phyloP scores from a whole-genome alignment of 73 alveolate genomes.

The Paramecium bursaria region DNA sequence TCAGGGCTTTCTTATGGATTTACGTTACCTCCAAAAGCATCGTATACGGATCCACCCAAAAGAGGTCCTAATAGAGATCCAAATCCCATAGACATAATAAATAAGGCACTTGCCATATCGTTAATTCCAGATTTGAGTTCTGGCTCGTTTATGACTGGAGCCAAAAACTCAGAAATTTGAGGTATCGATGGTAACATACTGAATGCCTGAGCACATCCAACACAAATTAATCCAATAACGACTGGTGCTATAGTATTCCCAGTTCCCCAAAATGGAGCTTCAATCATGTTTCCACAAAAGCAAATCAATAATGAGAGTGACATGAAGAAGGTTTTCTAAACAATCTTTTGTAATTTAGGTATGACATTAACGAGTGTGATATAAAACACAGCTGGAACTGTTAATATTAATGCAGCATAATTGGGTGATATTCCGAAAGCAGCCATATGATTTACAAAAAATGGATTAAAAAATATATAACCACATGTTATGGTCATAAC shows the following conservation, averaged over 20 bases:
- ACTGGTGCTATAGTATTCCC: slow-evolving; percentile 44
- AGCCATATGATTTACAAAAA: slow-evolving; percentile 46
- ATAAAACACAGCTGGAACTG: slow-evolving; percentile 50
- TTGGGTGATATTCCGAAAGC: slow-evolving; percentile 36
- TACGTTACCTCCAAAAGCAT: slow-evolving; percentile 53
- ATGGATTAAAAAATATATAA: slow-evolving; percentile 14
- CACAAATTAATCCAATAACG: slow-evolving; percentile 41
- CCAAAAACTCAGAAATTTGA: slow-evolving; percentile 44
- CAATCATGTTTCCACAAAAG: slow-evolving; percentile 44
- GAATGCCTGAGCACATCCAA: slow-evolving; percentile 26
- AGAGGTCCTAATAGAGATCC: slow-evolving; percentile 33
- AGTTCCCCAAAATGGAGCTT: slow-evolving; percentile 62
- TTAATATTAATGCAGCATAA: slow-evolving; percentile 25
- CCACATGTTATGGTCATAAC: slow-evolving; percentile 44
- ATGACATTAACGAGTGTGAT: slow-evolving; percentile 18
- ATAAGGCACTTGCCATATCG: slow-evolving; percentile 57
- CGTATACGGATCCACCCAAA: slow-evolving; percentile 43
- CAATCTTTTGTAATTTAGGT: slow-evolving; percentile 30
- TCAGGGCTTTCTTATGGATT: background rate
- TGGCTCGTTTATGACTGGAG: slow-evolving; percentile 42
- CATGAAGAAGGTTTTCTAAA: slow-evolving; percentile 47
- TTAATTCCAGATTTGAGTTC: background rate
- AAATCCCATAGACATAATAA: slow-evolving; percentile 56
- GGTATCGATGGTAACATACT: slow-evolving; percentile 53
- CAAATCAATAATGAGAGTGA: slow-evolving; percentile 35